A percentile compares a stretch with the other conserved stretches of the same genome.
Evolutionary conservation across 2,329 filamentous ascomycete genomes (phyloP).

Genomic region (Fusarium graminum): DNA sequence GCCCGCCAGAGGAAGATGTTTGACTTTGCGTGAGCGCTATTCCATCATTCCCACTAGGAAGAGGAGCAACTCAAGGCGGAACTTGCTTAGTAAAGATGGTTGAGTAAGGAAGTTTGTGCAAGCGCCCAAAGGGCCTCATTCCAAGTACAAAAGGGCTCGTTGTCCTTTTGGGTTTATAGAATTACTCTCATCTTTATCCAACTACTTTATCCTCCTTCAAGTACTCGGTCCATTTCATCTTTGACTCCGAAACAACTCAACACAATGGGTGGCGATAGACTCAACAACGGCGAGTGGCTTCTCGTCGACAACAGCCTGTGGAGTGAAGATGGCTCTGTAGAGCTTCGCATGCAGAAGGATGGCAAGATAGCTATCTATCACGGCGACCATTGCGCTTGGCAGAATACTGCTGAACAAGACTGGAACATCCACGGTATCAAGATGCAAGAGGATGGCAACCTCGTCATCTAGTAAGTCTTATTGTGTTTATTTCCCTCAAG

Average conservation of each 20-base stretch:
- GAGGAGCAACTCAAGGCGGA: neutral
- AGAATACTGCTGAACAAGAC: slow-evolving; percentile 16
- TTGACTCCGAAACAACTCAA: neutral
- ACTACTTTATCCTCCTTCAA: neutral
- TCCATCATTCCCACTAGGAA: neutral
- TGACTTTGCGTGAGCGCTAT: neutral
- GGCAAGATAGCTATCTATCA: slow-evolving; percentile 25
- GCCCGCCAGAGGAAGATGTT: neutral
- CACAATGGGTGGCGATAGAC: neutral
- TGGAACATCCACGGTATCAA: slow-evolving; percentile 11
- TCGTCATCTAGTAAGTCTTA: slow-evolving; percentile 15
- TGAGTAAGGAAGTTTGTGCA: neutral
- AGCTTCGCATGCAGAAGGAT: slow-evolving; percentile 30
- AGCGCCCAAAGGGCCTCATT: neutral
- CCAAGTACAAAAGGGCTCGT: neutral
- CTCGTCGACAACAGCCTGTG: slow-evolving; percentile 19
- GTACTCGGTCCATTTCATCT: neutral
- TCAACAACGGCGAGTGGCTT: slow-evolving; percentile 22
- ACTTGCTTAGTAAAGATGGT: neutral
- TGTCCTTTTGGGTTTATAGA: no score
- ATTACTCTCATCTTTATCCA: neutral
- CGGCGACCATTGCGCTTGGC: slow-evolving; percentile 7
- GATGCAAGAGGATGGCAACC: slow-evolving; percentile 11
- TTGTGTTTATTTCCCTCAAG: neutral
- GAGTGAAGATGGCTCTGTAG: slow-evolving; percentile 14